phyloP scores from a whole-genome alignment of 1,284 basidiomycete species.

The Cutaneotrichosporon sp. region DNA sequence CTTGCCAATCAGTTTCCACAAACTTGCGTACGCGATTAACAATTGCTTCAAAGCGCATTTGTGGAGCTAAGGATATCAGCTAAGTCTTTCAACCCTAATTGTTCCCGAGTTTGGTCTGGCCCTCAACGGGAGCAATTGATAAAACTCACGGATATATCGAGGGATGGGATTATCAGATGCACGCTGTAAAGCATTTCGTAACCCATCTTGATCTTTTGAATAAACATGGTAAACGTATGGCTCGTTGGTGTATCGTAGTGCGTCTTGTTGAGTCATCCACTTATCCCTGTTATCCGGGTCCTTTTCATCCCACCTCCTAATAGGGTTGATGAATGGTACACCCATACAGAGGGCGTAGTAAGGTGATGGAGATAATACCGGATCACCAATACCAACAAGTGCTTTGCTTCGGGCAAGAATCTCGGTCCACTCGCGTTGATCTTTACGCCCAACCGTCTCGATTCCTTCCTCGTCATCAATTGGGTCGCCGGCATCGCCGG shows the following conservation, averaged over 20 bases:
- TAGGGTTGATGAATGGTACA: constrained; percentile 55
- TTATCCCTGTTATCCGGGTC: constrained; percentile 42
- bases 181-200: constrained; percentile 31
- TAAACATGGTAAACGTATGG: constrained; percentile 55
- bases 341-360: constrained; percentile 55
- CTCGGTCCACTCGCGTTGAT: constrained; percentile 15
- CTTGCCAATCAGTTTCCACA: constrained; percentile 30
- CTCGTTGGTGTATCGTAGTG: constrained; percentile 38
- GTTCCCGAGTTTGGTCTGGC: too few species aligned
- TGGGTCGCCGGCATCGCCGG: constrained; percentile 21
- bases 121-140: too few species aligned
- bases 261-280: constrained; percentile 52
- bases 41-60: constrained; percentile 23
- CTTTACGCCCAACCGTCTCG: constrained; percentile 15
- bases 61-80: constrained; percentile 18
- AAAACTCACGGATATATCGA: constrained; percentile 38
- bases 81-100: too few species aligned
- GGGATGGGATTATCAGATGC: constrained; percentile 37
- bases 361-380: constrained; percentile 26
- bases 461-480: constrained; percentile 13
- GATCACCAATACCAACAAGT: constrained; percentile 21
- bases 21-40: constrained; percentile 22
- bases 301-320: constrained; percentile 39
- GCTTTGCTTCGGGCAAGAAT: constrained; percentile 21
- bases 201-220: constrained; percentile 27